These are phyloP conservation scores for Boletus vinaceobasis DNA, from an alignment of 768 basidiomycete species.

Conservation along the genomic window DNA sequence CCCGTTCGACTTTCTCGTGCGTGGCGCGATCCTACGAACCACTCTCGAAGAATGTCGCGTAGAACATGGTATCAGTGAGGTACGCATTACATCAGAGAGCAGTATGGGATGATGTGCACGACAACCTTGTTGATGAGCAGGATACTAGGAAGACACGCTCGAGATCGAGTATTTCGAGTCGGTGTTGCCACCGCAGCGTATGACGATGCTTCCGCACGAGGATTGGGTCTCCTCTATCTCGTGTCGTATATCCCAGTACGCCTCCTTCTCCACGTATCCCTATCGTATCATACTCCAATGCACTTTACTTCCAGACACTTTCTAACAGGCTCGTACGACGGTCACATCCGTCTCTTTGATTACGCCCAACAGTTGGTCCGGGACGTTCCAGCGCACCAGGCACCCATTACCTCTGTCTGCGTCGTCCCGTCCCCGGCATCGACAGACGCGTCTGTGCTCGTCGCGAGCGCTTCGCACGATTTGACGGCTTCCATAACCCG, in stretches of 20 bases:
- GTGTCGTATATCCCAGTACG: constrained; percentile 16
- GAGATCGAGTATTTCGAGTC: constrained; percentile 92
- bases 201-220: constrained; percentile 77
- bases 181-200: constrained; percentile 79
- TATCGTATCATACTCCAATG: not conserved
- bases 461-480: constrained; percentile 79
- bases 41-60: constrained; percentile 36
- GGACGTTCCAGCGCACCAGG: constrained; percentile 51
- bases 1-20: constrained; percentile 90
- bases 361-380: constrained; percentile 57
- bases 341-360: constrained; percentile 69
- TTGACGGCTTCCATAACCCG: constrained; percentile 60
- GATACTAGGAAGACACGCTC: constrained; percentile 79
- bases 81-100: not conserved
- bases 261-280: not conserved
- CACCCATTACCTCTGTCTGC: constrained; percentile 66
- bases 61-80: not conserved
- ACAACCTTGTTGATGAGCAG: constrained; percentile 10
- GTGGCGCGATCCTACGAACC: constrained; percentile 69
- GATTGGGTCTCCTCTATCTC: constrained; percentile 63
- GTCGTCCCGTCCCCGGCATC: constrained; percentile 41
- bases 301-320: constrained; percentile 48
- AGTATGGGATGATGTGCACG: not conserved
- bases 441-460: constrained; percentile 33
- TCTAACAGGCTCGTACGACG: constrained; percentile 80